Percentiles rank a stretch among this genome's conserved stretches.
Conservation (phyloP, 768 basidiomycete genomes). For the Phlebiopsis flavidoalba region DNA sequence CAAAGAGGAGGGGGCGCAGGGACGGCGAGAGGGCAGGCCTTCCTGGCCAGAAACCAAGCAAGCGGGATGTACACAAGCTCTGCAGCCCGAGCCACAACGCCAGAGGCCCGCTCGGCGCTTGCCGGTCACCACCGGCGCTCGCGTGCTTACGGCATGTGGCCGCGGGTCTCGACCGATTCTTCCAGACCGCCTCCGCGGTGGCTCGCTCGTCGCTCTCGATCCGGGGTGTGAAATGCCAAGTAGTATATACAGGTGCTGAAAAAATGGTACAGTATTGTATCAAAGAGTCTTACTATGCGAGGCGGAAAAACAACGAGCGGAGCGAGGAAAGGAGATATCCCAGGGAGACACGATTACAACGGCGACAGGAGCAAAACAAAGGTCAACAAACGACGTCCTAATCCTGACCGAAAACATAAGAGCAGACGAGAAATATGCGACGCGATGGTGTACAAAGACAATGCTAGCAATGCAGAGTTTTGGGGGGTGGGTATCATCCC, state of each 20-base stretch:
- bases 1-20: conserved; percentile 11
- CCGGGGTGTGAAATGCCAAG: not conserved
- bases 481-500: too few species aligned
- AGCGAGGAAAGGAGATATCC: conserved; percentile 1
- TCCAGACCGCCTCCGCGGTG: too few species aligned
- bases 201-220: not conserved
- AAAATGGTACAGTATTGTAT: conserved; percentile 1
- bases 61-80: conserved; percentile 7
- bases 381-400: not conserved
- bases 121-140: conserved; percentile 8
- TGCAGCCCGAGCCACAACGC: not conserved
- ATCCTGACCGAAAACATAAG: conserved; percentile 3
- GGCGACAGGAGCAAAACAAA: not conserved
- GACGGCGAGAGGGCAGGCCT: conserved; percentile 4
- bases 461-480: conserved; percentile 3
- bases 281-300: not conserved
- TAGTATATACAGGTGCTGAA: conserved; percentile 1
- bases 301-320: not conserved
- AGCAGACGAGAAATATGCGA: not conserved
- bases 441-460: conserved; percentile 1
- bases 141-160: conserved; percentile 9
- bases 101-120: conserved; percentile 3
- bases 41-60: conserved; percentile 9
- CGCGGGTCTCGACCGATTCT: not conserved
- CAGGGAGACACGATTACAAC: not conserved